These are phyloP conservation scores for Penstemon newberryi DNA, from an alignment of 257 asterid genomes.

Conservation along the genomic window DNA sequence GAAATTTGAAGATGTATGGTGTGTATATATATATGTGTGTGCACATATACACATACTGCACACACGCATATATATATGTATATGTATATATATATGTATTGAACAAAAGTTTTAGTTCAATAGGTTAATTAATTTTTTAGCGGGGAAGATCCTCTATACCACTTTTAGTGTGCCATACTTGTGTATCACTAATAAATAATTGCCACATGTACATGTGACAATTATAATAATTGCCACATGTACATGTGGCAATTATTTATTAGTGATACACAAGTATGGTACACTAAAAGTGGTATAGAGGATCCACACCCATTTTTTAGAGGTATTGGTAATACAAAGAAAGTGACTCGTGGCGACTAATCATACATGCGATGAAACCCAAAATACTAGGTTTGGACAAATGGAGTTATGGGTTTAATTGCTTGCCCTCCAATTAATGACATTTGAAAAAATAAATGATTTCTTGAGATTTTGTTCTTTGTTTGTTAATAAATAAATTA, in stretches of 20 bases:
- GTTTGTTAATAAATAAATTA: background rate
- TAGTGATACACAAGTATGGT: too few relatives aligned
- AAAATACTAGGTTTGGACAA: conserved; percentile 31
- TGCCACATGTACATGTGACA: too few relatives aligned
- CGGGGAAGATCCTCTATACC: too few relatives aligned
- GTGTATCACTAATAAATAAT: too few relatives aligned
- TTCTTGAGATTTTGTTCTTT: background rate
- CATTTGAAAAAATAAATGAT: background rate
- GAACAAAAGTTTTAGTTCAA: too few relatives aligned
- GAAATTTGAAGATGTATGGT: conserved; percentile 8
- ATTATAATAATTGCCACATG: too few relatives aligned
- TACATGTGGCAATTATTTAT: too few relatives aligned
- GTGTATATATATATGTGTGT: background rate
- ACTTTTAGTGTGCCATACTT: too few relatives aligned
- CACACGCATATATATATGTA: too few relatives aligned
- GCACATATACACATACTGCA: conserved; percentile 16
- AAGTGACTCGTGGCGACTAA: conserved; percentile 38
- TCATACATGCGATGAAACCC: conserved; percentile 24
- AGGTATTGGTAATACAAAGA: conserved; percentile 23
- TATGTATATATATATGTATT: too few relatives aligned
- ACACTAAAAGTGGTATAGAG: too few relatives aligned
- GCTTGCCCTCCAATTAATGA: conserved; percentile 34
- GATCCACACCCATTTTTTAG: too few relatives aligned
- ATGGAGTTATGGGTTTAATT: conserved; percentile 20
- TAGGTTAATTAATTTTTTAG: background rate